Evolutionary conservation across 2,329 filamentous ascomycete genomes (phyloP).

Genomic region (Seiridium cupressi): DNA sequence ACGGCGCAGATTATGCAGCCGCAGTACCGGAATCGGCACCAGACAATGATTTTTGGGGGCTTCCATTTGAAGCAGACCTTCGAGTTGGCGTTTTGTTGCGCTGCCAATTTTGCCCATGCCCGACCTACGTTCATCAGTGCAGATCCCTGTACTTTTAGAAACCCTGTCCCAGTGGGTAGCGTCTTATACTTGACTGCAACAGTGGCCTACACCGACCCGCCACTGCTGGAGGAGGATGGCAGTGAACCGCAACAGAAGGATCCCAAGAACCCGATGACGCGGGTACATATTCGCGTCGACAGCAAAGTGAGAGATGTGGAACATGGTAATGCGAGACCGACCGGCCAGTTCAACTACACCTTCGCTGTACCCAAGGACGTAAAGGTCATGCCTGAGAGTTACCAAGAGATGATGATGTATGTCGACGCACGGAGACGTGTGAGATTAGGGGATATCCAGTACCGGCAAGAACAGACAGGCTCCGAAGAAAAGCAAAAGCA

Average conservation of each 20-base stretch:
- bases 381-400: slow-evolving; percentile 31
- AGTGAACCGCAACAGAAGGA: slow-evolving; percentile 35
- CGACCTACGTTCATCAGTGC: slow-evolving; percentile 70
- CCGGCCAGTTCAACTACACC: slow-evolving; percentile 75
- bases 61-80: slow-evolving; percentile 74
- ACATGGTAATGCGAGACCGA: slow-evolving; percentile 57
- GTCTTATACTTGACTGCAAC: slow-evolving; percentile 73
- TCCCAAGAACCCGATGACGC: slow-evolving; percentile 29
- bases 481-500: slow-evolving; percentile 12
- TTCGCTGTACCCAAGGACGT: slow-evolving; percentile 36
- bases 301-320: slow-evolving; percentile 72
- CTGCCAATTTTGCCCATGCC: slow-evolving; percentile 67
- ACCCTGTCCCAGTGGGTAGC: slow-evolving; percentile 72
- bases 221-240: slow-evolving; percentile 42
- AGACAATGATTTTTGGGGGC: slow-evolving; percentile 78
- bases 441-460: slow-evolving; percentile 27
- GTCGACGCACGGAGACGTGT: slow-evolving; percentile 40
- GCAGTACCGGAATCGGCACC: slow-evolving; percentile 51
- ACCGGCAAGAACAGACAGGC: slow-evolving; percentile 17
- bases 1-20: slow-evolving; percentile 74
- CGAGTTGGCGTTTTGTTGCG: slow-evolving; percentile 74
- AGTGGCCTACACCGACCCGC: slow-evolving; percentile 69
- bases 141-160: slow-evolving; percentile 72
- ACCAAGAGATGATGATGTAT: slow-evolving; percentile 34
- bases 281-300: slow-evolving; percentile 69